Evolutionary conservation across 2,329 filamentous ascomycete species (phyloP).

Genomic region (Talaromyces pinophilus): DNA sequence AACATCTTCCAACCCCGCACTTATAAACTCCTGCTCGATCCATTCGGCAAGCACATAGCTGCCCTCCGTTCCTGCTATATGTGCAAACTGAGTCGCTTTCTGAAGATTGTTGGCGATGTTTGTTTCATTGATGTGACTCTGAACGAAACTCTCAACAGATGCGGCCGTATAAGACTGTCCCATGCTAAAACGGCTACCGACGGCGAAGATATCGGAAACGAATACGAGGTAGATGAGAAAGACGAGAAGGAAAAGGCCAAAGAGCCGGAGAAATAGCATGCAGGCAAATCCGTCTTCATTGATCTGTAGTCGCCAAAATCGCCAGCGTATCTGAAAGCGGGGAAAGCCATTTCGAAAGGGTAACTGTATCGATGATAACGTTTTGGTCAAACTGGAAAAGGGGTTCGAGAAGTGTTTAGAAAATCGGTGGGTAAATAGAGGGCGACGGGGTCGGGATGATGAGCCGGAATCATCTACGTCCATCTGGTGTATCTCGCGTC

Average conservation of each 20-base stretch:
- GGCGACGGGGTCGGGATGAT: constrained; percentile 34
- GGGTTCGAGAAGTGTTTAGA: constrained; percentile 62
- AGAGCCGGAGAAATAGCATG: constrained; percentile 70
- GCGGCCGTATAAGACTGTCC: constrained; percentile 80
- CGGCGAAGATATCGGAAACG: constrained; percentile 77
- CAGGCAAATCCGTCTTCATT: constrained; percentile 55
- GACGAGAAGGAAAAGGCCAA: constrained; percentile 74
- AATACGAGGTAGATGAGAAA: constrained; percentile 82
- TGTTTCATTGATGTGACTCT: constrained; percentile 69
- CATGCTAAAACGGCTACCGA: constrained; percentile 62
- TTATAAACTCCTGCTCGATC: constrained; percentile 73
- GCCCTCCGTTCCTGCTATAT: constrained; percentile 91
- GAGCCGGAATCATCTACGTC: constrained; percentile 70
- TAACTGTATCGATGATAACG: constrained; percentile 59
- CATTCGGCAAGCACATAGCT: constrained; percentile 84
- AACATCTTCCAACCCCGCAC: constrained; percentile 73
- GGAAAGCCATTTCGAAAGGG: constrained; percentile 51
- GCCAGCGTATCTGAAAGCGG: constrained; percentile 43
- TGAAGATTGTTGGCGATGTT: constrained; percentile 71
- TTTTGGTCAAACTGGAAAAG: constrained; percentile 57
- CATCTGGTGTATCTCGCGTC: constrained; percentile 84
- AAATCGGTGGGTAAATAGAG: constrained; percentile 51
- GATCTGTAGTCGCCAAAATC: constrained; percentile 35
- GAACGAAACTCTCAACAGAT: constrained; percentile 72
- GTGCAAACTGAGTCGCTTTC: constrained; percentile 80